phyloP scores from a whole-genome alignment of 75 land plant genomes.

The Pseudotsuga menziesii region DNA sequence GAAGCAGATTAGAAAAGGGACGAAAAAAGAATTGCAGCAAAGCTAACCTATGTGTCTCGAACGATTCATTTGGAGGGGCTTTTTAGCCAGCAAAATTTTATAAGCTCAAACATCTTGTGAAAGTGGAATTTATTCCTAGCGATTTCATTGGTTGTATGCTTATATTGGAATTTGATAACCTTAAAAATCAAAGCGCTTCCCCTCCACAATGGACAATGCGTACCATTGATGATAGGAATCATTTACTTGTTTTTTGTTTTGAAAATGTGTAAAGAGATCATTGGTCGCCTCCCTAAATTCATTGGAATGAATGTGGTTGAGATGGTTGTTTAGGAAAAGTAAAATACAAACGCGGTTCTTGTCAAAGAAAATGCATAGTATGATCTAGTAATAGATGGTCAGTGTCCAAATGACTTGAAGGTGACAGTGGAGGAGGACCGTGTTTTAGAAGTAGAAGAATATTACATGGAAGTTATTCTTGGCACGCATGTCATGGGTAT shows the following conservation, averaged over 20 bases:
- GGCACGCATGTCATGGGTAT: conserved; percentile 62
- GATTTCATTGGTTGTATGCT: conserved; percentile 88
- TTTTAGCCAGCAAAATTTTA: conserved; percentile 94
- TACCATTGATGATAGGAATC: conserved; percentile 92
- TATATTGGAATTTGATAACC: conserved; percentile 91
- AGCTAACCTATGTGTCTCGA: conserved; percentile 73
- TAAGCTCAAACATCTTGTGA: conserved; percentile 89
- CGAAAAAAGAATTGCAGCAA: too few species aligned
- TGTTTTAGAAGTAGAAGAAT: conserved; percentile 93
- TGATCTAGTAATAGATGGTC: conserved; percentile 33
- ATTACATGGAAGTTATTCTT: conserved; percentile 97
- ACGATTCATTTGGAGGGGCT: conserved; percentile 66
- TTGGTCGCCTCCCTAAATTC: conserved; percentile 90
- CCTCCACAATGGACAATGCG: conserved; percentile 99
- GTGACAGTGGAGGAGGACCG: conserved; percentile 89
- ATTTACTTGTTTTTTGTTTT: conserved; percentile 73
- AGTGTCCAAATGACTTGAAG: conserved; percentile 28
- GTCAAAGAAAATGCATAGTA: conserved; percentile 31
- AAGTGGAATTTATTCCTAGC: conserved; percentile 83
- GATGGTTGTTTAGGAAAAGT: conserved; percentile 99
- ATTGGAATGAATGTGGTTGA: conserved; percentile 99
- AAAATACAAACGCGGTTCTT: too few species aligned
- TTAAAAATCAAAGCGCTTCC: conserved; percentile 87
- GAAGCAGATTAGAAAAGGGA: too few species aligned
- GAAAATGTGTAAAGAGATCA: conserved; percentile 80